Base-by-base conservation (phyloP, 805 yeast genomes). In the Torulaspora franciscae region DNA sequence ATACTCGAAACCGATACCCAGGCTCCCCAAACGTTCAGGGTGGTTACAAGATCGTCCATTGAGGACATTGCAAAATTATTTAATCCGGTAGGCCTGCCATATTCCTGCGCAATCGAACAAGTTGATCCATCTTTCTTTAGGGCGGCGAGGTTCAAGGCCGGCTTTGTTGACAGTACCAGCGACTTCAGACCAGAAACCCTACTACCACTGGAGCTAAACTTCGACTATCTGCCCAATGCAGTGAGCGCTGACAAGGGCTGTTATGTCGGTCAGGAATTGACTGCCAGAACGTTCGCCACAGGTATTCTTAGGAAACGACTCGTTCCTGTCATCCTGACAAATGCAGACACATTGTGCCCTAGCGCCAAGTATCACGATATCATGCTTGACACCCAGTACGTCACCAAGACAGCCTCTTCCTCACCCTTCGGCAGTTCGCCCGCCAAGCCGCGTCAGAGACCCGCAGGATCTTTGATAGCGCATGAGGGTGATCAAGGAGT, bases 181-280 rank as follows among this genome's bases (percentile, higher is more conserved):
- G 81, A 74, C 32, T 63, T 81, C 15, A 61, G 59, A 3, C 72
- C 77, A 7, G 71, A 71, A 11, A 73, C 75, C 58, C 56, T 79
- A 52, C 67, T 93, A 3, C 99, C 99, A 1, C 75, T 93, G 55
- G 98, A 93, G 54, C 72, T 78, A 47, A 86, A 87, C 61, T 68
- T 90, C 52, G 99, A 93, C 64, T 57, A 52, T 37, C 79, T 75
- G 55, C 77, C 79, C 67, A 83, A 85, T 52, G 95, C 68, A n/a
- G 64, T 93, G 10, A 87, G 91, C 43, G 78, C 83, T 41, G 83
- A 88, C 51, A 93, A 93, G 64, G 99, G 99, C 1, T 93, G 99
- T 62, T 93, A 93, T 57, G 82, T 88, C 11, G 99, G 99, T 1
- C 99, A 93, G 65, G 99, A 93, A 62, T 71, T 93, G 41, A 90